Conservation (phyloP, 2,329 filamentous ascomycete genomes). For the Penicillium griseofulvum region DNA sequence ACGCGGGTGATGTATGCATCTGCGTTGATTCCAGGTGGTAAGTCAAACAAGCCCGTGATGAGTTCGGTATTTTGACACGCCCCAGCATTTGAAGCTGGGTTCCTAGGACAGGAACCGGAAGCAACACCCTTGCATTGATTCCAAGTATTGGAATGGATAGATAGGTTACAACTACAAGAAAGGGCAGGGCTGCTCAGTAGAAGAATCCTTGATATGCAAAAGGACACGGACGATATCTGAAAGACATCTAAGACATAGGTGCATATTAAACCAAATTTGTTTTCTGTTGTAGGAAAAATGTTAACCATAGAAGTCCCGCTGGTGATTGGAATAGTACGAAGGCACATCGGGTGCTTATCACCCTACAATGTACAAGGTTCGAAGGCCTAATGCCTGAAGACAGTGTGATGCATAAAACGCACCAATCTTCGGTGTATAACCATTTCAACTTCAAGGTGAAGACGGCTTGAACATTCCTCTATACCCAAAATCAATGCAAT, state of each 20-base stretch:
- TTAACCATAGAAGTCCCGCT: too few relatives aligned
- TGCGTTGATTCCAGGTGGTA: conserved; percentile 56
- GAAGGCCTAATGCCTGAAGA: not conserved
- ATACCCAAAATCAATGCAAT: conserved; percentile 5
- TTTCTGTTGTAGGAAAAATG: too few relatives aligned
- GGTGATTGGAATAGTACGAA: not conserved
- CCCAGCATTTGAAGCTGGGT: conserved; percentile 38
- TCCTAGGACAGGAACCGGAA: conserved; percentile 36
- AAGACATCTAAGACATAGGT: too few relatives aligned
- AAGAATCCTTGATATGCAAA: too few relatives aligned
- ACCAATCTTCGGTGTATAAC: not conserved
- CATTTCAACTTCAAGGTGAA: not conserved
- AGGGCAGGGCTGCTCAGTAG: too few relatives aligned
- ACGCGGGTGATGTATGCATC: conserved; percentile 58
- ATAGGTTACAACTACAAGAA: too few relatives aligned
- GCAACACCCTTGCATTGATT: not conserved
- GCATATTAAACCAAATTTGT: too few relatives aligned
- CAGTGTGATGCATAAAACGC: not conserved
- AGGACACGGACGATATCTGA: too few relatives aligned
- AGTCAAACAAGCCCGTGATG: conserved; percentile 26
- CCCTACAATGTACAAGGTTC: not conserved
- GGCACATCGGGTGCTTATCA: not conserved
- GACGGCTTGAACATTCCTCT: not conserved
- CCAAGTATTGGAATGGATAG: too few relatives aligned
- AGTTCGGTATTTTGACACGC: not conserved